These are phyloP conservation scores for Auriscalpium microsporum DNA, from an alignment of 768 basidiomycete species.

Conservation along the genomic window DNA sequence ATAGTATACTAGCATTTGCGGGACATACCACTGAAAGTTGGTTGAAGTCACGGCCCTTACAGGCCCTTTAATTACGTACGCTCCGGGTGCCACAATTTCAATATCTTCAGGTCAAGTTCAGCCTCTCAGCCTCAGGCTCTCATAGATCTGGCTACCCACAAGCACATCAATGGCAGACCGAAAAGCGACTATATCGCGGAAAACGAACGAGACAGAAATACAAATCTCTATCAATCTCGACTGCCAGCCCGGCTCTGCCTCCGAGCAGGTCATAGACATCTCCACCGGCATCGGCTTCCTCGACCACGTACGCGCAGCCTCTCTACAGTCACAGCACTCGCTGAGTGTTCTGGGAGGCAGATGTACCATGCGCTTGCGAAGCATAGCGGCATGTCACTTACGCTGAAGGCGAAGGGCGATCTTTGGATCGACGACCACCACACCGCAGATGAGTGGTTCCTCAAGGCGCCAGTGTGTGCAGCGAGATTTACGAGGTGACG, in stretches of 20 bases:
- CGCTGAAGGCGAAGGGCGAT: conserved; percentile 89
- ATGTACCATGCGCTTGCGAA: conserved; percentile 98
- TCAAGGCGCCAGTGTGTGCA: neutral
- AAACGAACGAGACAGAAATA: conserved; percentile 89
- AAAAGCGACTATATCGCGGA: conserved; percentile 65
- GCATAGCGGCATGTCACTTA: conserved; percentile 89
- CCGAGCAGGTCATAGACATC: conserved; percentile 69
- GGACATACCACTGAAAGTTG: no score
- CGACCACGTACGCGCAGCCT: conserved; percentile 66
- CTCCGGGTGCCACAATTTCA: no score
- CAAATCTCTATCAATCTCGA: conserved; percentile 79
- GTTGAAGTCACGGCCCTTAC: no score
- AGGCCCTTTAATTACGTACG: no score
- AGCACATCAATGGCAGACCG: conserved; percentile 32
- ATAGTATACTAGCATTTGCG: no score
- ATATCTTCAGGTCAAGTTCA: no score
- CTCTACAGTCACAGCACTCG: neutral
- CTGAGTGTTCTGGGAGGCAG: conserved; percentile 31
- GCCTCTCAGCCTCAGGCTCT: no score
- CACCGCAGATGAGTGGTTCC: conserved; percentile 78
- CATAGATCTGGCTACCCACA: no score
- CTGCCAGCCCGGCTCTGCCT: conserved; percentile 52
- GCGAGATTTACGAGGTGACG: conserved; percentile 7
- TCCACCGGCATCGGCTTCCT: conserved; percentile 97
- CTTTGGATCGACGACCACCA: conserved; percentile 98